These are phyloP conservation scores for Penicillium ucsense DNA, from an alignment of 495 filamentous ascomycete genomes.

Conservation along the genomic window DNA sequence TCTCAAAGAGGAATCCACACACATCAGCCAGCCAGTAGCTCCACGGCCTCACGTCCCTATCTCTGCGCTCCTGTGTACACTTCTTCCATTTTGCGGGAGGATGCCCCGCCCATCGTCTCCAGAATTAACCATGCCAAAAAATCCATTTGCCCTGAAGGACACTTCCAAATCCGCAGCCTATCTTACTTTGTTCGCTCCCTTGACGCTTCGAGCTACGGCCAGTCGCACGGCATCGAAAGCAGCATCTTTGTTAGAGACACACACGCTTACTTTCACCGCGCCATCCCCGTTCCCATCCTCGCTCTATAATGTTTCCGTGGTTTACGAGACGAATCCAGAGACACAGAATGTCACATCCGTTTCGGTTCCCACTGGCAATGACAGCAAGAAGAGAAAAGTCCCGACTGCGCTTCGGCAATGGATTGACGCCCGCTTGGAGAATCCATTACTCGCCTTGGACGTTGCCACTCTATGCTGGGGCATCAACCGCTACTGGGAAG, in stretches of 20 bases:
- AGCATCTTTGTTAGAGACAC: conserved; percentile 21
- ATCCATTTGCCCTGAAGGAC: conserved; percentile 29
- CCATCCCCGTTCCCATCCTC: conserved; percentile 29
- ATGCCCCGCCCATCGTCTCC: conserved; percentile 13
- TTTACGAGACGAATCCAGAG: conserved; percentile 33
- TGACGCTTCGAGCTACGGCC: conserved; percentile 23
- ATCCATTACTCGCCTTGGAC: conserved; percentile 29
- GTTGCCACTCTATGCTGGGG: conserved; percentile 36
- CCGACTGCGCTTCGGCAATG: conserved; percentile 29
- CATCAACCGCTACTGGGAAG: conserved; percentile 37
- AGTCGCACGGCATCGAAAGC: conserved; percentile 10
- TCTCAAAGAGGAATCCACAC: conserved; percentile 18
- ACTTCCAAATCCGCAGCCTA: conserved; percentile 21
- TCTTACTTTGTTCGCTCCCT: conserved; percentile 29
- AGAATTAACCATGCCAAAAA: conserved; percentile 19
- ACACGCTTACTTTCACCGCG: conserved; percentile 27
- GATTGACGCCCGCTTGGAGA: conserved; percentile 28
- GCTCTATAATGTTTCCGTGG: conserved; percentile 25
- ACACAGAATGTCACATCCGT: conserved; percentile 25
- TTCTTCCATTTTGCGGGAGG: conserved; percentile 34
- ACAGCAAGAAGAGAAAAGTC: conserved; percentile 17
- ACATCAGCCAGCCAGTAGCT: conserved; percentile 6
- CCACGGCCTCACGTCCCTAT: conserved; percentile 13
- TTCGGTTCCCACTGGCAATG: conserved; percentile 14
- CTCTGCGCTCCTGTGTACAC: conserved; percentile 30